Evolutionary conservation across 2,329 filamentous ascomycete genomes (phyloP), one percentile per base, ranked within the genome.

Genomic region (Penicillium psychrosexuale): DNA sequence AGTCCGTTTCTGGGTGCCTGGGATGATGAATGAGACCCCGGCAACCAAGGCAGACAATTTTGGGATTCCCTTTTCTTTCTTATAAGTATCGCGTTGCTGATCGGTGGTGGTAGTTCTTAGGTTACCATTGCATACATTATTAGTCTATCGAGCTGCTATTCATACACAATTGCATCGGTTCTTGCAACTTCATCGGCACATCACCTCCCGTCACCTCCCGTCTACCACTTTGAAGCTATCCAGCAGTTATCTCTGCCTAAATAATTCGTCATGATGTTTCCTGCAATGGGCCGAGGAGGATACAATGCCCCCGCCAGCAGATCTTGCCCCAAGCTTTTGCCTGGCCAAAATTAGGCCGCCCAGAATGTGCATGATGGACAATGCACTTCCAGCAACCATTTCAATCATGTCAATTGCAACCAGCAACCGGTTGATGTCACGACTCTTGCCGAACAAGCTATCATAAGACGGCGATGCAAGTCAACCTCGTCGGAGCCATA

Each of bases 241-340:
- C 13, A 22, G 8, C 28, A 22, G 3, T 33, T 38, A 22, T 12
- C 27, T 39, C 37, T 28, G 48, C 39, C 40, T 47, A 38, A 31
- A 17, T 39, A 24, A 37, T 31, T 47, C 33, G n/a, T 30, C 22
- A 37, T n/a, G 11, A 11, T 39, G 19, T 30, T 43, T 36, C 22
- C 45, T 48, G 60, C 51, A 57, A 74, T 74, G 71, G 74, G 73
- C 46, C 70, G 75, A 58, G 72, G 72, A 37, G 72, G 70, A 40
- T 73, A 74, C 61, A 74, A 75, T 64, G 47, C 47, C 12, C 50
- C 60, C 22, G 45, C 47, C 50, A 49, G 46, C 47, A 11, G 47
- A 42, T n/a, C 49, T 42, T 45, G 42, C 44, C 19, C 19, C 9
- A 12, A 48, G 7, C 28, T 33, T 57, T 28, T n/a, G 36, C 43